Evolutionary conservation across 2,329 filamentous ascomycete species (phyloP).

Genomic region (Cladophialophora yegresii): DNA sequence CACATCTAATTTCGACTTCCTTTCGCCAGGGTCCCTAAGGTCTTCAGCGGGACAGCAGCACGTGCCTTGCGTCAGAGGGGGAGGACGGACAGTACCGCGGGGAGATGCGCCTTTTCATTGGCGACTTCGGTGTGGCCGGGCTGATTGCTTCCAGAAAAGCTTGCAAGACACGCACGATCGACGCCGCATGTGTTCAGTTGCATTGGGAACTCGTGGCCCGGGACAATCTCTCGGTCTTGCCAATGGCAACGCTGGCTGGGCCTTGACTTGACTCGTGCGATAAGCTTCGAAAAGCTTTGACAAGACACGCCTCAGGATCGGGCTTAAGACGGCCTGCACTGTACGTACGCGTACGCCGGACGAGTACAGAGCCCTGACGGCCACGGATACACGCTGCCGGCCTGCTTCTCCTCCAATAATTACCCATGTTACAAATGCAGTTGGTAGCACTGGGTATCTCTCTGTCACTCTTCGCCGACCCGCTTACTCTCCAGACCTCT

Average conservation of each 20-base stretch:
- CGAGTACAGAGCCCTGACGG: no score
- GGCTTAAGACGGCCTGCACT: not conserved
- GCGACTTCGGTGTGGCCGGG: not conserved
- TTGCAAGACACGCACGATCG: not conserved
- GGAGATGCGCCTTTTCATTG: not conserved
- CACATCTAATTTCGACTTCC: constrained; percentile 1
- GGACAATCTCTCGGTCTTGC: not conserved
- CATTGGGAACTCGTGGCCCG: not conserved
- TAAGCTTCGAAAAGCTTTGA: not conserved
- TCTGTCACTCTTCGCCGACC: not conserved
- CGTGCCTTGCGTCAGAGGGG: not conserved
- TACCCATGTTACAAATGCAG: not conserved
- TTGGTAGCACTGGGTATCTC: not conserved
- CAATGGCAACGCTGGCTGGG: not conserved
- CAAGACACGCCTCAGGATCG: no score
- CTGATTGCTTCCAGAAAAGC: constrained; percentile 7
- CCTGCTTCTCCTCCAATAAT: not conserved
- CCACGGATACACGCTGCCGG: not conserved
- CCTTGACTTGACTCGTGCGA: not conserved
- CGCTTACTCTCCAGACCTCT: not conserved
- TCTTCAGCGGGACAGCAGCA: not conserved
- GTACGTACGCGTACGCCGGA: no score
- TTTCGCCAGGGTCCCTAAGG: not conserved
- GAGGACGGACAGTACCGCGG: not conserved
- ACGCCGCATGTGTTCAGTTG: not conserved